These are phyloP conservation scores for Meredithiella fracta DNA, from an alignment of 2,329 filamentous ascomycete species.

Conservation along the genomic window DNA sequence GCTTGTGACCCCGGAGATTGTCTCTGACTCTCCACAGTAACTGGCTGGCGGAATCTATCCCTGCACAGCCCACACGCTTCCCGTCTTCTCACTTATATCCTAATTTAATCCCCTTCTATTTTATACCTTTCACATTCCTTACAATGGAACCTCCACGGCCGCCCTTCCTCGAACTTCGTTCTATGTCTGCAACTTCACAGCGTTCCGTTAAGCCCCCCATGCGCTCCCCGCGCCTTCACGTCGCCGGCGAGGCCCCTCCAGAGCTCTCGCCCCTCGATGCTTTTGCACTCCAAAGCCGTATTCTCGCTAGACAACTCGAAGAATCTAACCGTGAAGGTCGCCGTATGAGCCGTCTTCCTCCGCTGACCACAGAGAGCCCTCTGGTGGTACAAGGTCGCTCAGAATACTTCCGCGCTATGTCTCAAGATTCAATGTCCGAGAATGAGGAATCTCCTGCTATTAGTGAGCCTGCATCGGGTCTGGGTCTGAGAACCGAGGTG, in stretches of 20 bases:
- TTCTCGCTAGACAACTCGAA: constrained; percentile 75
- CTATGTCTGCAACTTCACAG: constrained; percentile 36
- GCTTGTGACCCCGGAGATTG: not conserved
- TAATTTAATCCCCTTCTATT: not conserved
- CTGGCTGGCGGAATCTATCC: not conserved
- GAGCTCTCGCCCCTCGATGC: constrained; percentile 89
- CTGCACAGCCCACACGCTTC: not conserved
- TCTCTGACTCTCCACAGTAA: not conserved
- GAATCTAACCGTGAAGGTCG: constrained; percentile 57
- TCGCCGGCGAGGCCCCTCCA: constrained; percentile 69
- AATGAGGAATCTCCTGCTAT: constrained; percentile 17
- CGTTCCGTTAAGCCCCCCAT: constrained; percentile 32
- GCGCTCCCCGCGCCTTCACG: constrained; percentile 57
- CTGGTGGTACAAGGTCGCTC: constrained; percentile 58
- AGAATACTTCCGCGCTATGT: constrained; percentile 65
- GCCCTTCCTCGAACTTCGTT: constrained; percentile 41
- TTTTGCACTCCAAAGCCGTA: constrained; percentile 77
- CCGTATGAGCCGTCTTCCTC: constrained; percentile 71
- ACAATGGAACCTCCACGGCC: constrained; percentile 38
- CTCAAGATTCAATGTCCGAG: constrained; percentile 37
- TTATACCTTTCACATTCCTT: not conserved
- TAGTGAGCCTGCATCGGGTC: constrained; percentile 21
- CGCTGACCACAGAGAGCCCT: constrained; percentile 67
- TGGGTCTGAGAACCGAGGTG: constrained; percentile 37
- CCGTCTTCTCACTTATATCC: constrained; percentile 1